Evolutionary conservation across 306 rosid species (phyloP), one percentile per base, ranked within the genome.

Genomic region (Prunus dulcis): DNA sequence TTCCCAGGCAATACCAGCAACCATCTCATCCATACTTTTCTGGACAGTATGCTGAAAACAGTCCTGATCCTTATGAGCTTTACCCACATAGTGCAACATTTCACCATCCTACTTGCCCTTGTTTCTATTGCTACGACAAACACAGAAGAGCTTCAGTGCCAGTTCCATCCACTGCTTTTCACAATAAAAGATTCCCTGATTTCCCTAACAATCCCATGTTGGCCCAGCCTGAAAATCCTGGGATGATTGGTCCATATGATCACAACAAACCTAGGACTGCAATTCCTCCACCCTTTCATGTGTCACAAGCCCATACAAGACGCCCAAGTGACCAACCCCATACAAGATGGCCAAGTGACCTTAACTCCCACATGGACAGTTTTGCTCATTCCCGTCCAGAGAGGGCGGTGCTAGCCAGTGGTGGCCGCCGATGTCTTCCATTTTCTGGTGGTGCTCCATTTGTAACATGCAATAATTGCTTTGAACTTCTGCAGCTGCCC

Each of bases 391-490:
- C 72, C 72, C 90, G 69, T 52, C 89, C 93, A 76, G 83, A 83
- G 13, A 92, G 88, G 88, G 84, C 76, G 27, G 79, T 78, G 82
- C 76, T 87, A 45, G 77, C 86, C 25, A 74, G 79, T 75, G 83
- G 88, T 77, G 78, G 82, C 28, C 82, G 78, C 58, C 91, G 67
- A 50, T 88, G 89, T 75, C 85, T 72, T 70, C 98, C 99, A 65
- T 65, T 96, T 51, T 90, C 92, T 19, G 93, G 96, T 53, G 99
- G 98, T 74, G 91, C 99, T 71, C 99, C 99, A 43, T 96, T 96
- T 84, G 74, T 96, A 52, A 79, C 97, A 14, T 96, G 99, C 67
- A 71, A 75, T 76, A 91, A 82, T 79, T 96, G 99, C 87, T 92
- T 84, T 79, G 97, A 89, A 83, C 69, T 96, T 77, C 86, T 96